phyloP scores from a whole-genome alignment of 768 basidiomycete species.

The Multifurca ochricompacta region DNA sequence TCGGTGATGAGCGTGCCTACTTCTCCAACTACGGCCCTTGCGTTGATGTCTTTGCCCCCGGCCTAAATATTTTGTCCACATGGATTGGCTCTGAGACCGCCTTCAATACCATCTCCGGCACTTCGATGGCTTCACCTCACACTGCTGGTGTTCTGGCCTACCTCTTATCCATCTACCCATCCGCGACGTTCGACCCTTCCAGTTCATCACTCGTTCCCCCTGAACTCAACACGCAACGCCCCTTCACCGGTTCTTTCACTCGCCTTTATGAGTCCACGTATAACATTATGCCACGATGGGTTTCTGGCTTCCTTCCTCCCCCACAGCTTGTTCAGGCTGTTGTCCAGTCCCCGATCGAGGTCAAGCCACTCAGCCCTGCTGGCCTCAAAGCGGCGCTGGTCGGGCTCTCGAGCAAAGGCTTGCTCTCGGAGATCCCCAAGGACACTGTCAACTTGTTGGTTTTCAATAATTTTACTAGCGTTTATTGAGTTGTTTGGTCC shows the following conservation, averaged over 20 bases:
- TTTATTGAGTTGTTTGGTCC: not conserved
- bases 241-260: constrained; percentile 31
- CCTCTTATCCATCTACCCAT: constrained; percentile 78
- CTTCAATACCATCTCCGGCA: constrained; percentile 71
- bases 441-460: constrained; percentile 65
- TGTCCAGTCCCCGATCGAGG: constrained; percentile 32
- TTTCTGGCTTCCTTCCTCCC: constrained; percentile 45
- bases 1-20: constrained; percentile 75
- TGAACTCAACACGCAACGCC: constrained; percentile 29
- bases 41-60: constrained; percentile 89
- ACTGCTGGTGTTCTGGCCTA: constrained; percentile 82
- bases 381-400: constrained; percentile 75
- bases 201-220: constrained; percentile 31
- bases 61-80: constrained; percentile 82
- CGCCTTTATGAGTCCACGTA: constrained; percentile 46
- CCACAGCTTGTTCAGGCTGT: constrained; percentile 36
- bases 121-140: constrained; percentile 92
- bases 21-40: constrained; percentile 91
- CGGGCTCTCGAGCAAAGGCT: constrained; percentile 44
- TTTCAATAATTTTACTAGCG: constrained; percentile 29
- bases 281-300: constrained; percentile 48
- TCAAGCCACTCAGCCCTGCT: constrained; percentile 46
- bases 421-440: constrained; percentile 40
- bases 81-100: constrained; percentile 55
- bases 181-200: constrained; percentile 46